phyloP scores from a whole-genome alignment of 2,329 filamentous ascomycete genomes.

The Blastomyces percursus region DNA sequence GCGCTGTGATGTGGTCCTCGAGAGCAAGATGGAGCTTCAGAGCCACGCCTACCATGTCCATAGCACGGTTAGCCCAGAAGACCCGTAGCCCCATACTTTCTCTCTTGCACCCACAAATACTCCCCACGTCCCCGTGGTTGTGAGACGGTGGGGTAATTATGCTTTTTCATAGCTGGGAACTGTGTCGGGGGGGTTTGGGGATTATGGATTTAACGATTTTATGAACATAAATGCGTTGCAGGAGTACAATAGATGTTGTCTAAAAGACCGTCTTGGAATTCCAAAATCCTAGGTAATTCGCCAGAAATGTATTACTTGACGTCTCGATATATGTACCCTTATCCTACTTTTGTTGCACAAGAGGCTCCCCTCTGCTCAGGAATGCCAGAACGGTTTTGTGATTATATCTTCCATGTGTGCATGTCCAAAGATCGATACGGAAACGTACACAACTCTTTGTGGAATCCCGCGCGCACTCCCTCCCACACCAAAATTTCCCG shows the following conservation, averaged over 20 bases:
- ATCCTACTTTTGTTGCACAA: not conserved
- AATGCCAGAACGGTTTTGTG: no score
- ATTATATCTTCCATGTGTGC: conserved; percentile 10
- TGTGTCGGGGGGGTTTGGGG: not conserved
- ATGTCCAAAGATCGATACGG: conserved; percentile 60
- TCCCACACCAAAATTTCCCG: conserved; percentile 48
- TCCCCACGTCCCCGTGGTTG: no score
- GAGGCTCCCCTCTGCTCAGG: no score
- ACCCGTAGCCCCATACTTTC: no score
- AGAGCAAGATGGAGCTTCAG: no score
- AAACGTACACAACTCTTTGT: conserved; percentile 49
- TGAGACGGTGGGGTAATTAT: not conserved
- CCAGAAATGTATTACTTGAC: not conserved
- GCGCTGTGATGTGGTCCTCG: no score
- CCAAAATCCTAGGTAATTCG: not conserved
- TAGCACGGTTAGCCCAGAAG: no score
- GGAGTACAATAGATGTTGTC: not conserved
- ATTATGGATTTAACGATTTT: not conserved
- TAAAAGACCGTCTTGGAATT: not conserved
- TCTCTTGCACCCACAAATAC: no score
- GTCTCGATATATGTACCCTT: not conserved
- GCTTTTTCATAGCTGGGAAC: not conserved
- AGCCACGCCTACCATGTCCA: no score
- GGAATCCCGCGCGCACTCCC: conserved; percentile 50
- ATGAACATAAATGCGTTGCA: not conserved